Evolutionary conservation across 768 basidiomycete species (phyloP).

Genomic region (Astraeus odoratus): DNA sequence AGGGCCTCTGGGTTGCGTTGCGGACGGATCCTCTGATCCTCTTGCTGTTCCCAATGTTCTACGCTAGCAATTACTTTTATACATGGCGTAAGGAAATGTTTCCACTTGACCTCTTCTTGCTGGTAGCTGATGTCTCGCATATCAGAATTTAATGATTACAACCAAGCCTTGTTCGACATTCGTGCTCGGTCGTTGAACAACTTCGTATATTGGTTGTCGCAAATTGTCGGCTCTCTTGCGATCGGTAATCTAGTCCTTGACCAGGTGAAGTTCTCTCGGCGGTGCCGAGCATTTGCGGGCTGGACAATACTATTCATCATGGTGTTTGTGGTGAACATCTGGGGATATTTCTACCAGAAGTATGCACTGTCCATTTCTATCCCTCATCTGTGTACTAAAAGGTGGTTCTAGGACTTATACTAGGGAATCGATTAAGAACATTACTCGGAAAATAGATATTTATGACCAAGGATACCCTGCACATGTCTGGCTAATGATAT

Average conservation of each 20-base stretch:
- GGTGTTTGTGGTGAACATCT: constrained; percentile 64
- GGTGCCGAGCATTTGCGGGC: constrained; percentile 63
- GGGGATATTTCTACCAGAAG: constrained; percentile 76
- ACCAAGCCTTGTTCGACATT: constrained; percentile 72
- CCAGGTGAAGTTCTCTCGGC: constrained; percentile 44
- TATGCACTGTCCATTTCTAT: constrained; percentile 28
- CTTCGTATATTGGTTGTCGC: constrained; percentile 72
- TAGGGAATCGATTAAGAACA: constrained; percentile 37
- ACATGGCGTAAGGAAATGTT: constrained; percentile 65
- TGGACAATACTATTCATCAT: constrained; percentile 57
- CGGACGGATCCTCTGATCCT: constrained; percentile 66
- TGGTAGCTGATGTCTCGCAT: constrained; percentile 8
- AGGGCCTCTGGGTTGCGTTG: constrained; percentile 61
- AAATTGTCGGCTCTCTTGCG: constrained; percentile 66
- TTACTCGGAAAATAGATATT: constrained; percentile 50
- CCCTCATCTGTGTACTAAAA: neutral
- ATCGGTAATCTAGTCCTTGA: constrained; percentile 66
- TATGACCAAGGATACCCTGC: constrained; percentile 46
- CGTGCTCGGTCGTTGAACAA: constrained; percentile 72
- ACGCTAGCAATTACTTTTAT: constrained; percentile 81
- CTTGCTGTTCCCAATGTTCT: constrained; percentile 80
- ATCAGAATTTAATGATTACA: constrained; percentile 73
- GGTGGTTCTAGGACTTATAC: constrained; percentile 49
- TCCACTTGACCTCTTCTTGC: neutral
- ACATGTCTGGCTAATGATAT: constrained; percentile 57